Base-by-base conservation (phyloP, 2,329 filamentous ascomycete species). In the Ophiosphaerella narmari region DNA sequence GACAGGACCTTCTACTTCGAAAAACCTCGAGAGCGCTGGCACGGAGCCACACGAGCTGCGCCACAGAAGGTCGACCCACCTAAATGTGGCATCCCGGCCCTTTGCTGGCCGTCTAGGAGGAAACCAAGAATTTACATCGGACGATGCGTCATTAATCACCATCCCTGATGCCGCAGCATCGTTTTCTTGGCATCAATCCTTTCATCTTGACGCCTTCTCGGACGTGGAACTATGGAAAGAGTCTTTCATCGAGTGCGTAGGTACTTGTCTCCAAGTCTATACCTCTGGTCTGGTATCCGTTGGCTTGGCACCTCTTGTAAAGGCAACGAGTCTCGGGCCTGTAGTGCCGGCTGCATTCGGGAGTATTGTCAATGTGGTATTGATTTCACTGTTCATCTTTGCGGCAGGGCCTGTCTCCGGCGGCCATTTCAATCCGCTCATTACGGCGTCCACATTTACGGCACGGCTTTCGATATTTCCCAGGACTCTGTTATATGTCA, bases 381-480 rank as follows among this genome's bases (percentile, higher is more conserved):
- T 79, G 39, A 65, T 81, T 13, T 65, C 78, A 1, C 59, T 80
- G 1, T 78, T 82, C 58, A 80, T 83, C 39, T 81, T 77, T 55
- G 75, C 75, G 7, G 76, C 78, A 12, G 77, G 74, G 4, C 76
- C 79, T 0, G 75, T 77, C 0, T 78, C 77, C 3, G 62, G 81
- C 34, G 80, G 77, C 1, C 81, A 83, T 57, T 65, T 83, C 47
- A 83, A 81, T 55, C 80, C 80, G 1, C 67, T 78, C 29, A 81
- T 84, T 51, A 82, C 80, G 0, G 75, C 83, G 39, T 74, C 78
- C 2, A 81, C 80, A 2, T 78, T 84, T 50, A 76, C 80, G 21
- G 74, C 78, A 1, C 75, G 79, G 0, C 67, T 82, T 11, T 78
- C 77, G 16, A 78, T 78, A 1, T 69, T 82, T 11, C 74, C 80